Conservation (phyloP, 2,329 filamentous ascomycete genomes). For the Penicillium sp. region DNA sequence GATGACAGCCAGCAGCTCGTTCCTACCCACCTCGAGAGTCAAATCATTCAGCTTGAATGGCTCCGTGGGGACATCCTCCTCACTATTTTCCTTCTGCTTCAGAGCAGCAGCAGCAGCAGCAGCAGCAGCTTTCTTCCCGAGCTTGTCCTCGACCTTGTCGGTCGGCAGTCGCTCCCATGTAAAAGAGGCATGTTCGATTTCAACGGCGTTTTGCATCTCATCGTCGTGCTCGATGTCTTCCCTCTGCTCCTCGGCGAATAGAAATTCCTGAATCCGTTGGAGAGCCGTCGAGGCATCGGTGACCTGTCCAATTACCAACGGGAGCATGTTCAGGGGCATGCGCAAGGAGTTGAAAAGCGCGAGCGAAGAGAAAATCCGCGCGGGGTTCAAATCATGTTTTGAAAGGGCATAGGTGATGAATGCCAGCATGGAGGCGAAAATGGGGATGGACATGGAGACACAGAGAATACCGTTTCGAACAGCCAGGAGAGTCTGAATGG, state of each 20-base stretch:
- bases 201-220: slow-evolving; percentile 58
- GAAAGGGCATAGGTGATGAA: slow-evolving; percentile 77
- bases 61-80: slow-evolving; percentile 25
- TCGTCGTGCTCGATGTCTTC: slow-evolving; percentile 65
- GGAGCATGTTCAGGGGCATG: slow-evolving; percentile 84
- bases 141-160: slow-evolving; percentile 15
- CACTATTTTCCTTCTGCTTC: slow-evolving; percentile 16
- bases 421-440: slow-evolving; percentile 91
- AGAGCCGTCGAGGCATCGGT: slow-evolving; percentile 87
- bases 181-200: slow-evolving; percentile 67
- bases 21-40: slow-evolving; percentile 34
- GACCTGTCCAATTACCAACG: slow-evolving; percentile 81
- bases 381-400: slow-evolving; percentile 67
- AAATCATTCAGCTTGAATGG: slow-evolving; percentile 44
- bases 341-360: slow-evolving; percentile 90
- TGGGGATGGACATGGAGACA: slow-evolving; percentile 77
- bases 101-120: slow-evolving; percentile 24
- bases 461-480: slow-evolving; percentile 84
- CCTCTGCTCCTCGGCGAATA: slow-evolving; percentile 78
- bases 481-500: slow-evolving; percentile 79
- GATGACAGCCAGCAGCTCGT: slow-evolving; percentile 61
- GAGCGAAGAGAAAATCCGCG: slow-evolving; percentile 85
- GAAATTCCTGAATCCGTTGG: slow-evolving; percentile 80
- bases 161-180: slow-evolving; percentile 58
- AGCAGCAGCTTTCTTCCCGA: slow-evolving; percentile 28